Conservation (phyloP, 805 yeast genomes). For the Candida silvicultrix region DNA sequence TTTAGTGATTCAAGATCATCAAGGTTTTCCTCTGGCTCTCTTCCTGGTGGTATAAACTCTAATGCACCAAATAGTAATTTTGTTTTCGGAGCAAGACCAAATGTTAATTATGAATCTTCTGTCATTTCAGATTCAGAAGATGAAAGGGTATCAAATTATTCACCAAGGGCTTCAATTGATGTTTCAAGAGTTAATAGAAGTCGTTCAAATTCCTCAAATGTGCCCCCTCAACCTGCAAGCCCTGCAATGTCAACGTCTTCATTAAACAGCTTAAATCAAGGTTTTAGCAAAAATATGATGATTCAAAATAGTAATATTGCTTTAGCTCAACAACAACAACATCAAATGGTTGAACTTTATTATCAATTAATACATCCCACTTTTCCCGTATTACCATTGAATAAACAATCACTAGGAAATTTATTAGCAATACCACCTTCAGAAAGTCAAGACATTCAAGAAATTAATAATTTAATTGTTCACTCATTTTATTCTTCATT, state of each 20-base stretch:
- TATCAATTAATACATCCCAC: slow-evolving; percentile 40
- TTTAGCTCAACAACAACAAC: slow-evolving; percentile 1
- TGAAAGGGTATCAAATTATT: slow-evolving; percentile 11
- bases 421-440: slow-evolving; percentile 12
- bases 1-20: slow-evolving; percentile 12
- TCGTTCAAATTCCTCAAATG: slow-evolving; percentile 14
- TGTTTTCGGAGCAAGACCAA: slow-evolving; percentile 3
- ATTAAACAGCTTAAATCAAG: slow-evolving; percentile 13
- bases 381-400: slow-evolving; percentile 32
- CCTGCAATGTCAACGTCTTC: slow-evolving; percentile 19
- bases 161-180: slow-evolving; percentile 18
- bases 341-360: slow-evolving; percentile 35
- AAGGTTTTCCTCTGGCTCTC: not conserved
- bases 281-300: slow-evolving; percentile 6
- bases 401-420: slow-evolving; percentile 23
- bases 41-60: not conserved
- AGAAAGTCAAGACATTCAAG: slow-evolving; percentile 22
- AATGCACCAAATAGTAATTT: not conserved
- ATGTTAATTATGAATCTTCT: slow-evolving; percentile 15
- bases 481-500: slow-evolving; percentile 27
- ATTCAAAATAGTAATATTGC: not conserved
- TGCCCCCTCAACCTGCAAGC: slow-evolving; percentile 13
- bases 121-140: slow-evolving; percentile 23
- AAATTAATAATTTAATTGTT: slow-evolving; percentile 24
- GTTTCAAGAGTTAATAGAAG: slow-evolving; percentile 1